These are phyloP conservation scores for Hanseniaspora pseudoguilliermondii DNA, from an alignment of 805 yeast genomes.

Conservation along the genomic window DNA sequence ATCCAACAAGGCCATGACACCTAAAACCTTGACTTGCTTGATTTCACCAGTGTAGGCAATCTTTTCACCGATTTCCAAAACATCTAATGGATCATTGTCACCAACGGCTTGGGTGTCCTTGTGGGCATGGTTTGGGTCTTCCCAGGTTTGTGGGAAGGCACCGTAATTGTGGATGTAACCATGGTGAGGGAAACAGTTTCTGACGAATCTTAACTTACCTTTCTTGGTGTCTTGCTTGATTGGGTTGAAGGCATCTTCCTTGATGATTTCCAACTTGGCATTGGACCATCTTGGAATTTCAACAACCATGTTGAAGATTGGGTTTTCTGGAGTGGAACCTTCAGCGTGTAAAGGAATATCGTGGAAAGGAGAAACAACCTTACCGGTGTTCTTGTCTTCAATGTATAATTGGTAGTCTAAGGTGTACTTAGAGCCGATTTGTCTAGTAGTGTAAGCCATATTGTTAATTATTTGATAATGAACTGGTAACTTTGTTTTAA, in stretches of 20 bases:
- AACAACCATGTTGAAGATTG: conserved; percentile 66
- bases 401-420: conserved; percentile 83
- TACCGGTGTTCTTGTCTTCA: conserved; percentile 65
- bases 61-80: conserved; percentile 65
- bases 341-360: conserved; percentile 88
- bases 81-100: conserved; percentile 80
- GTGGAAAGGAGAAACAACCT: conserved; percentile 91
- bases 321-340: conserved; percentile 49
- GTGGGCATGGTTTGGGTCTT: conserved; percentile 57
- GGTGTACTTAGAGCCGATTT: conserved; percentile 90
- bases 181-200: conserved; percentile 68
- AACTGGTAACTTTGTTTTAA: neutral
- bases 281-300: conserved; percentile 76
- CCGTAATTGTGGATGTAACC: conserved; percentile 85
- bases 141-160: conserved; percentile 93
- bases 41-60: conserved; percentile 60
- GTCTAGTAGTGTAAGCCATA: conserved; percentile 79
- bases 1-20: conserved; percentile 88
- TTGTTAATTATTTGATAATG: neutral
- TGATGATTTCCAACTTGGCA: conserved; percentile 69
- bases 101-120: conserved; percentile 60
- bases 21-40: conserved; percentile 81
- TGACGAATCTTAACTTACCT: conserved; percentile 61
- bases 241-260: conserved; percentile 50
- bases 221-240: conserved; percentile 69